phyloP scores from a whole-genome alignment of 2,329 filamentous ascomycete genomes.

The Xylariaceae sp. region DNA sequence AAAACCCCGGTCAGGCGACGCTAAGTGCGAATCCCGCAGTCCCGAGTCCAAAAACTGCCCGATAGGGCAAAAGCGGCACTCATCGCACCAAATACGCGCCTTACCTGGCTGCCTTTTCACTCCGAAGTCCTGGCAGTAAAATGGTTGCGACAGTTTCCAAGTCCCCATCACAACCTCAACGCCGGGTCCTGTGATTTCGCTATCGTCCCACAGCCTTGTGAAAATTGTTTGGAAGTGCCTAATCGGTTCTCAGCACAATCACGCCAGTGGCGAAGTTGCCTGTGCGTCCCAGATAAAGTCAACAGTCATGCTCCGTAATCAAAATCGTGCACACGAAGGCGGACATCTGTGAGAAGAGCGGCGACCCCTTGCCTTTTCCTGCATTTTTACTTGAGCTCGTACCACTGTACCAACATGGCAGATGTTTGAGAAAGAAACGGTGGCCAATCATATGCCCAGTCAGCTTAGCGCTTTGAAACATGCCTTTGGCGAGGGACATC shows the following conservation, averaged over 20 bases:
- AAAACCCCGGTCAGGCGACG: slow-evolving; percentile 14
- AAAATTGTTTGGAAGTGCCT: slow-evolving; percentile 1
- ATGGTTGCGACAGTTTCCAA: no score
- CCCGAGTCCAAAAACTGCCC: no score
- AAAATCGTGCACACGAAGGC: neutral
- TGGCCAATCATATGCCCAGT: slow-evolving; percentile 11
- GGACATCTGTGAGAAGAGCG: no score
- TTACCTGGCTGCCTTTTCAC: slow-evolving; percentile 3
- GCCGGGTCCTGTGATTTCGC: slow-evolving; percentile 3
- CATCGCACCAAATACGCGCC: no score
- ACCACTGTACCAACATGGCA: no score
- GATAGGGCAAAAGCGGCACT: no score
- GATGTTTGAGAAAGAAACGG: slow-evolving; percentile 8
- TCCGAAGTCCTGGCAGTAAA: neutral
- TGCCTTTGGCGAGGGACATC: no score
- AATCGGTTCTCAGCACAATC: no score
- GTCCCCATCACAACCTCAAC: slow-evolving; percentile 3
- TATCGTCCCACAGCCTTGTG: slow-evolving; percentile 7
- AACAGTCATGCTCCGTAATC: neutral
- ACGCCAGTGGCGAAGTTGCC: neutral
- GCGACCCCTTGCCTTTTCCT: no score
- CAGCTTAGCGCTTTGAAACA: slow-evolving; percentile 23
- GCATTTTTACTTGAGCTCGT: no score
- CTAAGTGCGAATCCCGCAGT: slow-evolving; percentile 1
- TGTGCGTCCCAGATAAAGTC: slow-evolving; percentile 14